Evolutionary conservation across 1,139 yeast species (phyloP).

Genomic region (Geotrichum reessii): DNA sequence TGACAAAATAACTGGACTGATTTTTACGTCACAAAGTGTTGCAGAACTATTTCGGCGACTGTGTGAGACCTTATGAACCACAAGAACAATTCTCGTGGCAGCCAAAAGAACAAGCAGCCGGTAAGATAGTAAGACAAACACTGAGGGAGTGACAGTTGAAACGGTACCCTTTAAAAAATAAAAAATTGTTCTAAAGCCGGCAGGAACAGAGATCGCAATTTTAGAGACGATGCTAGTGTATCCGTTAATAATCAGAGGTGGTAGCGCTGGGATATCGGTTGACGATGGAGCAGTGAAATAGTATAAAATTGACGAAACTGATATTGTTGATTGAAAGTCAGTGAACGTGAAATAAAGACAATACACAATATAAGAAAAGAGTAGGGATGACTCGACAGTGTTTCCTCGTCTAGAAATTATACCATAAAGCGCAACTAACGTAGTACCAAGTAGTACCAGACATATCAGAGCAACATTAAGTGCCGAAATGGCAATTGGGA

Average conservation of each 20-base stretch:
- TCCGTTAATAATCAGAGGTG: conserved; percentile 37
- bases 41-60: conserved; percentile 1
- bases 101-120: conserved; percentile 85
- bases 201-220: conserved; percentile 44
- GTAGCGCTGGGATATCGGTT: conserved; percentile 32
- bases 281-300: conserved; percentile 22
- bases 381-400: conserved; percentile 77
- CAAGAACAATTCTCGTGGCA: conserved; percentile 88
- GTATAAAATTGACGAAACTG: conserved; percentile 28
- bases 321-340: conserved; percentile 45
- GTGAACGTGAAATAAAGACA: conserved; percentile 90
- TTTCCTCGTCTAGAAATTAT: conserved; percentile 79
- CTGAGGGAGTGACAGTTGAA: conserved; percentile 74
- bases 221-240: conserved; percentile 40
- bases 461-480: conserved; percentile 81
- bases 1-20: not conserved
- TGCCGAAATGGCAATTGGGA: conserved; percentile 59
- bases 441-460: conserved; percentile 69
- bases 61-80: conserved; percentile 24
- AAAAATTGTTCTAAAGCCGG: conserved; percentile 54
- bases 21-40: not conserved
- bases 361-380: conserved; percentile 86
- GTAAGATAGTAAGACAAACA: conserved; percentile 73
- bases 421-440: conserved; percentile 74
- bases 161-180: conserved; percentile 64